These are phyloP conservation scores for Lachnellula suecica DNA, from an alignment of 2,329 filamentous ascomycete species.

Conservation along the genomic window DNA sequence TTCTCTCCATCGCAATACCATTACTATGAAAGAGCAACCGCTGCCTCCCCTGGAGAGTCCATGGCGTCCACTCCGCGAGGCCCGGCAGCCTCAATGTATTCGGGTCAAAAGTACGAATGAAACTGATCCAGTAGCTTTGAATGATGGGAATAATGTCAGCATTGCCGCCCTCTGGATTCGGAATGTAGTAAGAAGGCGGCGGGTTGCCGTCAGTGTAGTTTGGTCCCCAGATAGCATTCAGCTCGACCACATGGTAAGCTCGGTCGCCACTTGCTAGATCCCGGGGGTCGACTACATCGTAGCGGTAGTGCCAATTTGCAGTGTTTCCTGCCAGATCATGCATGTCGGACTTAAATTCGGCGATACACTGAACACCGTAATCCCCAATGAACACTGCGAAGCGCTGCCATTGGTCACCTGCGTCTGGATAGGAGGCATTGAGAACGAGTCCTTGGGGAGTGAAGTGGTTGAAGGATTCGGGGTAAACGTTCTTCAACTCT, in stretches of 20 bases:
- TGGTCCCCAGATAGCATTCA: constrained; percentile 67
- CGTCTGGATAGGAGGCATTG: constrained; percentile 8
- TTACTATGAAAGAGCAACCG: constrained; percentile 8
- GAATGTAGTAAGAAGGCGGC: constrained; percentile 44
- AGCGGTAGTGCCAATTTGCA: constrained; percentile 60
- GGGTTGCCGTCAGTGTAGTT: constrained; percentile 28
- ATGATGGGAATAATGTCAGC: constrained; percentile 56
- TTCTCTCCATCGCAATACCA: constrained; percentile 10
- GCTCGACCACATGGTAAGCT: constrained; percentile 65
- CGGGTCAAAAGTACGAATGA: constrained; percentile 64
- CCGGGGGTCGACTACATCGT: constrained; percentile 58
- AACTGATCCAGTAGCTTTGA: constrained; percentile 73
- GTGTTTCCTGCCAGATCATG: constrained; percentile 20
- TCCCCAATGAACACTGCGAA: constrained; percentile 9
- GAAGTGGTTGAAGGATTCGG: constrained; percentile 11
- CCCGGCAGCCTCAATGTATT: constrained; percentile 42
- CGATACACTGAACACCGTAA: neutral
- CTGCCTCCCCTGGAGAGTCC: neutral
- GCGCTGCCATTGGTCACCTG: constrained; percentile 13
- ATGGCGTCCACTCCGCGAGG: constrained; percentile 8
- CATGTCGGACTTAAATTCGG: constrained; percentile 11
- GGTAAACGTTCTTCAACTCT: constrained; percentile 6
- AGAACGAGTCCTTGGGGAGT: constrained; percentile 7
- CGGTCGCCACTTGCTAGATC: constrained; percentile 54
- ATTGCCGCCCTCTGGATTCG: constrained; percentile 43